Percentiles rank a stretch among this genome's conserved stretches.
These are phyloP conservation scores for Oryza punctata DNA, from an alignment of 176 grass and related monocot genomes.

Conservation along the genomic window DNA sequence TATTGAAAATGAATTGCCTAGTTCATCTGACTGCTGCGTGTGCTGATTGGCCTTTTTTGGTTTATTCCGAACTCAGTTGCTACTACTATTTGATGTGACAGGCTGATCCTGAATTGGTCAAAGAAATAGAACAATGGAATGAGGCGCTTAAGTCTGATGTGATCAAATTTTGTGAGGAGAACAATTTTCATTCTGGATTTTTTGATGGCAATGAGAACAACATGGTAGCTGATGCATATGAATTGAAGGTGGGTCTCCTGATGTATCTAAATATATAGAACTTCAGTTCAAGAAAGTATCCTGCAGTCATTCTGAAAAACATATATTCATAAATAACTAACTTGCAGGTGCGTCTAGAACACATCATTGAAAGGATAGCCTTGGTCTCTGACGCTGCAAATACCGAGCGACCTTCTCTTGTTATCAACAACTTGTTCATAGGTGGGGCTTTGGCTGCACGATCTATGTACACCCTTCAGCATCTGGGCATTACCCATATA, in stretches of 20 bases:
- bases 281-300: background rate
- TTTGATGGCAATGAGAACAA: constrained; percentile 90
- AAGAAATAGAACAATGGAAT: constrained; percentile 94
- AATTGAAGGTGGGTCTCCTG: constrained; percentile 61
- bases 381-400: constrained; percentile 87
- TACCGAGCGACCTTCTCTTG: constrained; percentile 82
- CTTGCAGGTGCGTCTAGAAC: constrained; percentile 89
- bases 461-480: constrained; percentile 85
- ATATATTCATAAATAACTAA: constrained; percentile 8
- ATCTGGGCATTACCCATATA: constrained; percentile 93
- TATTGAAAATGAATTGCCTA: constrained; percentile 3
- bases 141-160: constrained; percentile 70
- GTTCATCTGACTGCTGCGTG: background rate
- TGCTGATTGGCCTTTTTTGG: background rate
- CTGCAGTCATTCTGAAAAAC: background rate
- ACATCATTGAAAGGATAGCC: constrained; percentile 92
- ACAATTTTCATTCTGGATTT: constrained; percentile 90
- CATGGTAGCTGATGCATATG: constrained; percentile 88
- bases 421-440: constrained; percentile 77
- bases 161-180: constrained; percentile 89
- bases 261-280: background rate
- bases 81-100: constrained; percentile 36
- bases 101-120: constrained; percentile 68
- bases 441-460: constrained; percentile 93
- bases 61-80: background rate